A percentile compares a stretch with the other conserved stretches of the same genome.
Conservation (phyloP, 202 grass and related monocot species). For the Musa balbisiana region DNA sequence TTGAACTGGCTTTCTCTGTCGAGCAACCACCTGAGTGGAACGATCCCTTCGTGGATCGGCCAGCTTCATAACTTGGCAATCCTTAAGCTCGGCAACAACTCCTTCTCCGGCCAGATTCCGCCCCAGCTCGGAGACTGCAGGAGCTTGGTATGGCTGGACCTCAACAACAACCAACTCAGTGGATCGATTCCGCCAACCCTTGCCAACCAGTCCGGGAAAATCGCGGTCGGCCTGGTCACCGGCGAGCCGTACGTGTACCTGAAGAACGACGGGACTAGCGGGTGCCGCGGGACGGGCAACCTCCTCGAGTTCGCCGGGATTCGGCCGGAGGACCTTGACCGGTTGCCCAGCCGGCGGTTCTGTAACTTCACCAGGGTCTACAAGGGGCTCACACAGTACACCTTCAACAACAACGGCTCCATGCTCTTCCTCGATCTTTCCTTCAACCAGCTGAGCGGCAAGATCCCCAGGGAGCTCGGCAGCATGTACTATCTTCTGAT, state of each 20-base stretch:
- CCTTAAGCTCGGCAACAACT: conserved; percentile 34
- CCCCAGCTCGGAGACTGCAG: conserved; percentile 32
- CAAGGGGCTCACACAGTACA: conserved; percentile 24
- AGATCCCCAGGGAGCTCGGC: conserved; percentile 31
- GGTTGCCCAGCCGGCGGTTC: neutral
- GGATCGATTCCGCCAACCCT: conserved; percentile 31
- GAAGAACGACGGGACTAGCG: neutral
- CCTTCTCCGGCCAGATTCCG: conserved; percentile 26
- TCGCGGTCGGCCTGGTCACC: neutral
- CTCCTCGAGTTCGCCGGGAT: conserved; percentile 28
- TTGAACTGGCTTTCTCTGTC: conserved; percentile 32
- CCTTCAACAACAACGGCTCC: conserved; percentile 29
- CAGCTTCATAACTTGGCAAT: conserved; percentile 26
- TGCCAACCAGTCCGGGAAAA: conserved; percentile 20
- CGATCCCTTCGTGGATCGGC: conserved; percentile 30
- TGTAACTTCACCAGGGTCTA: conserved; percentile 24
- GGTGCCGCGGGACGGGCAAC: conserved; percentile 7
- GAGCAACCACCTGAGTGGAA: conserved; percentile 25
- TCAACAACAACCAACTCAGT: conserved; percentile 29
- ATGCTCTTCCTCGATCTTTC: conserved; percentile 41
- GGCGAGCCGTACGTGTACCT: neutral
- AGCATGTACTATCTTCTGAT: conserved; percentile 24
- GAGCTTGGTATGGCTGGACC: conserved; percentile 27
- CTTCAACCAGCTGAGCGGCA: conserved; percentile 29
- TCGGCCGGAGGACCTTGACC: conserved; percentile 15